phyloP scores from a whole-genome alignment of 352 stramenopile species.

The Elongisporangium prolatum region DNA sequence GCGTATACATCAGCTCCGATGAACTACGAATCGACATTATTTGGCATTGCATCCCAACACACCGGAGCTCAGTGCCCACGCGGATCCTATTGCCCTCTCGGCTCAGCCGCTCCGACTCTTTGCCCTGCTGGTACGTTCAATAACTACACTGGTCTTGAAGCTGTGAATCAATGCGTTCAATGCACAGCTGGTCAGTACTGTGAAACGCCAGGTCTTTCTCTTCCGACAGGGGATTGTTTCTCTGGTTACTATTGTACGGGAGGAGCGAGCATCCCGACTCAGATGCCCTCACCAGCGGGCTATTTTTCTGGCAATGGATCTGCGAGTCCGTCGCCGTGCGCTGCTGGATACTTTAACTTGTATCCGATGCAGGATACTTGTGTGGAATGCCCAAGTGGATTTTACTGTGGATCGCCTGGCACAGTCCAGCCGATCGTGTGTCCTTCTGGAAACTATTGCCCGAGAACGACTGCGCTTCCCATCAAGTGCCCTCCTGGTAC shows the following conservation, averaged over 20 bases:
- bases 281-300: slow-evolving; percentile 43
- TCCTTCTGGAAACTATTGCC: slow-evolving; percentile 67
- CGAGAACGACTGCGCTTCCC: slow-evolving; percentile 35
- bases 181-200: slow-evolving; percentile 83
- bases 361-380: slow-evolving; percentile 49
- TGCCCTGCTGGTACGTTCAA: slow-evolving; percentile 80
- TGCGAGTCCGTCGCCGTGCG: slow-evolving; percentile 37
- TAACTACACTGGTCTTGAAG: slow-evolving; percentile 67
- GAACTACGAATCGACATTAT: slow-evolving; percentile 61
- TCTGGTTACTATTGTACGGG: slow-evolving; percentile 80
- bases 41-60: slow-evolving; percentile 59
- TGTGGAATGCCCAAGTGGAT: slow-evolving; percentile 62
- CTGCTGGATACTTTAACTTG: slow-evolving; percentile 56
- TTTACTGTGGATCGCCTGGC: slow-evolving; percentile 54
- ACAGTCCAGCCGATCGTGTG: slow-evolving; percentile 50
- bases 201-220: slow-evolving; percentile 49
- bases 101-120: slow-evolving; percentile 40
- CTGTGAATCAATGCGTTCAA: slow-evolving; percentile 59
- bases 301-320: slow-evolving; percentile 48
- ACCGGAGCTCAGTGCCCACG: slow-evolving; percentile 62
- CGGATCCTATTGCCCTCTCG: slow-evolving; percentile 68
- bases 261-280: slow-evolving; percentile 42
- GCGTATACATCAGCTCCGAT: slow-evolving; percentile 89
- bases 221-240: slow-evolving; percentile 71
- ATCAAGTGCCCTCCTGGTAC: slow-evolving; percentile 64